phyloP scores from a whole-genome alignment of 2,329 filamentous ascomycete genomes.

The Helotiales sp. region DNA sequence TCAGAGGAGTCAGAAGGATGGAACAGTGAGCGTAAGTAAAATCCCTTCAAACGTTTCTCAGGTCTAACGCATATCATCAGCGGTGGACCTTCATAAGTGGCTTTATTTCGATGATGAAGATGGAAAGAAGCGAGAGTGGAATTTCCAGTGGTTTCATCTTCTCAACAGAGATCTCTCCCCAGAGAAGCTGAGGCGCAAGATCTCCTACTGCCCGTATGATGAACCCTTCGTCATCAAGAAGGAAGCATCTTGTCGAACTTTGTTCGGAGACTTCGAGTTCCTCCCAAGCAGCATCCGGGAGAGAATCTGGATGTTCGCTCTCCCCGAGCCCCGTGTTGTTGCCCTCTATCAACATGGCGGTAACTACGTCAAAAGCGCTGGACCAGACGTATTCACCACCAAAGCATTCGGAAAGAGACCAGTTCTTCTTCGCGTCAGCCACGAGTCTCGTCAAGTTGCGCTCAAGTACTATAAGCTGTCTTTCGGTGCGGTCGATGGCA shows the following conservation, averaged over 20 bases:
- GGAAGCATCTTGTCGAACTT: neutral
- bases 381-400: neutral
- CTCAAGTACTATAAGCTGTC: neutral
- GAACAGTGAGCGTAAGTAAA: neutral
- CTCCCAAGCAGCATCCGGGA: neutral
- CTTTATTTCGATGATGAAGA: neutral
- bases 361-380: neutral
- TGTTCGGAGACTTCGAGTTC: neutral
- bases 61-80: neutral
- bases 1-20: neutral
- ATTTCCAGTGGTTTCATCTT: neutral
- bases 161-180: constrained; percentile 3
- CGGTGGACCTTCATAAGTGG: neutral
- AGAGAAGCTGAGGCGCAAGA: neutral
- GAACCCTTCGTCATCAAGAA: neutral
- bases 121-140: neutral
- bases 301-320: neutral
- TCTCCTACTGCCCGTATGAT: neutral
- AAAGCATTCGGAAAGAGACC: neutral
- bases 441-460: constrained; percentile 8
- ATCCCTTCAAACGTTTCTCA: neutral
- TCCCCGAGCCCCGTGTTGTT: neutral
- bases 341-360: neutral
- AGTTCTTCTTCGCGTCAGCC: constrained; percentile 11
- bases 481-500: neutral